Evolutionary conservation across 805 yeast genomes (phyloP).

Genomic region (Teunomyces barrocoloradensis): DNA sequence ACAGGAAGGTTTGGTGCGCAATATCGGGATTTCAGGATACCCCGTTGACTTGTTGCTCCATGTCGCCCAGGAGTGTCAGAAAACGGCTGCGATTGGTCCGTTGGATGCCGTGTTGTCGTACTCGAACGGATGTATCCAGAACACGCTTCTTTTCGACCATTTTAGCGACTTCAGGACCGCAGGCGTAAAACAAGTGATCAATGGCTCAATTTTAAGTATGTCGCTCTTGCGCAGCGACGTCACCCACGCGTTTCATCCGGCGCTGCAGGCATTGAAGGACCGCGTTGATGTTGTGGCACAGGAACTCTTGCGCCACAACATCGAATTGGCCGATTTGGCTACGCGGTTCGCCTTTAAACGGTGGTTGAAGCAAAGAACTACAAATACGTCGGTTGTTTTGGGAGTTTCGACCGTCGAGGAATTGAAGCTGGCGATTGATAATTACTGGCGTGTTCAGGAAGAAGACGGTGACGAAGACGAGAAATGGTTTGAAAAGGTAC

Average conservation of each 20-base stretch:
- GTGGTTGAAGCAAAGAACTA: conserved; percentile 37
- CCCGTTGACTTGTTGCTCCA: conserved; percentile 68
- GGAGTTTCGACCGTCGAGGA: conserved; percentile 72
- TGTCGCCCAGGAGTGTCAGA: conserved; percentile 42
- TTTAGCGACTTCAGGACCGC: conserved; percentile 53
- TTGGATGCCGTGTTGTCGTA: conserved; percentile 78
- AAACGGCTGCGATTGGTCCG: conserved; percentile 49
- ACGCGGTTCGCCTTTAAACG: conserved; percentile 67
- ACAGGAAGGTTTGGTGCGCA: conserved; percentile 55
- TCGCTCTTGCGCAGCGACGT: conserved; percentile 67
- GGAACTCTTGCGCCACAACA: conserved; percentile 35
- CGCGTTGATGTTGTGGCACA: conserved; percentile 48
- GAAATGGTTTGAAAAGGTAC: conserved; percentile 41
- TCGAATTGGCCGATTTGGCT: conserved; percentile 80
- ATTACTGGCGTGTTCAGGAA: conserved; percentile 49
- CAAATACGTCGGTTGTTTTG: conserved; percentile 54
- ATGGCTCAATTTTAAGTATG: conserved; percentile 89
- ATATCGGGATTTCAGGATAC: conserved; percentile 83
- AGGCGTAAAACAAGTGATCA: conserved; percentile 57
- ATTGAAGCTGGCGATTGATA: conserved; percentile 57
- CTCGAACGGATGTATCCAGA: conserved; percentile 80
- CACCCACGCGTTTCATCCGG: conserved; percentile 82
- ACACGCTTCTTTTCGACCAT: conserved; percentile 49
- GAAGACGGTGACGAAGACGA: conserved; percentile 41
- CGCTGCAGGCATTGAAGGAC: conserved; percentile 52